Base-by-base conservation (phyloP, 106 monocot species). In the Phalaenopsis equestris region DNA sequence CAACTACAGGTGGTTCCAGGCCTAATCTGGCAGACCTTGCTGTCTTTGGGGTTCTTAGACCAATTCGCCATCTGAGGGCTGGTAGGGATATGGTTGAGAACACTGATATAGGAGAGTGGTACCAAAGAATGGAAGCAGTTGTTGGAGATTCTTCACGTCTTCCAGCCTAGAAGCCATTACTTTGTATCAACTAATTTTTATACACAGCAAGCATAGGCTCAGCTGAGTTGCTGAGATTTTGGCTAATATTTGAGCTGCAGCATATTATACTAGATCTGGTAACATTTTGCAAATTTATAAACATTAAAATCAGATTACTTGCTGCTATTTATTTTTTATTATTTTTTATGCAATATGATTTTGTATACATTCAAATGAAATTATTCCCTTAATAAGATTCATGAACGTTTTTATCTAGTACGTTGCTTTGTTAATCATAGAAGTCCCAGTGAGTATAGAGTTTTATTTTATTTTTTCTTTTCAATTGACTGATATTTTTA, bases 21-120 rank as follows among this genome's bases (percentile, higher is more conserved):
- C 97, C 97, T 9, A 98, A 98, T 81, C 78, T 98, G 76, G 97
- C 97, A 43, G 98, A 94, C 82, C 89, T 98, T 82, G 98, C 98
- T 16, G 92, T 94, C 38, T 98, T 92, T 75, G 98, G 98, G 45
- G 92, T 94, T 76, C 75, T 98, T 52, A 82, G 94, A 85, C 98
- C 98, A 19, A 94, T 98, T 58, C 83, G 94, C 76, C 84, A 98
- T 61, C 82, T 98, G 24, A 87, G 78, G 79, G 78, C 97, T 37
- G 97, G 97, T 42, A 92, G 65, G 82, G 97, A 98, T 75, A 92
- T 98, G 94, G 92, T 94, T 76, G 92, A 88, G 77, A 86, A 98
- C 79, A 94, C 97, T n/a, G n/a, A 67, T 7, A 98, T 98, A 65
- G 97, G 92, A 39, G 87, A 90, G 21, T 94, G 97, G 97, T 92